Conservation (phyloP, 108 stramenopile genomes). For the Pseudonitzschia pungens region DNA sequence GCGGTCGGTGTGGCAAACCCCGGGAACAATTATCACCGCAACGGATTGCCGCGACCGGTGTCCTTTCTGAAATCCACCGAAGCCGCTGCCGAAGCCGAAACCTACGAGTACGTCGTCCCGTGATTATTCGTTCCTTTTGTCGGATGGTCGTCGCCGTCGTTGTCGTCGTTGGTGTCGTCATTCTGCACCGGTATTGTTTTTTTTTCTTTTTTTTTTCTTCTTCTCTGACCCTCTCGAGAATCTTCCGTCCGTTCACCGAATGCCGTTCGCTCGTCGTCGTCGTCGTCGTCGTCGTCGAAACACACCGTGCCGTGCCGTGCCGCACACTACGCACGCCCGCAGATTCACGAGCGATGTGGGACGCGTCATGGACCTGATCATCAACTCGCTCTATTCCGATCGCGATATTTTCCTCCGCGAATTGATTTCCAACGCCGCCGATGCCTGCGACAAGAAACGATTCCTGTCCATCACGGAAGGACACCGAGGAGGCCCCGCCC, state of each 20-base stretch:
- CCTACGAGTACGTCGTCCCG: slow-evolving; percentile 54
- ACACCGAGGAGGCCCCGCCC: slow-evolving; percentile 37
- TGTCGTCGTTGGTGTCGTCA: neutral
- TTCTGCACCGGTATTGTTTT: neutral
- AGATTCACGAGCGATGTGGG: slow-evolving; percentile 85
- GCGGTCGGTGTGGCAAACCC: neutral
- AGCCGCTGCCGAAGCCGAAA: slow-evolving; percentile 42
- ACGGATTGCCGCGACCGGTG: slow-evolving; percentile 15
- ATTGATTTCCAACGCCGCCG: slow-evolving; percentile 91
- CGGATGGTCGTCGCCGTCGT: neutral
- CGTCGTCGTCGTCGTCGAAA: too few species aligned
- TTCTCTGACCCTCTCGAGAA: neutral
- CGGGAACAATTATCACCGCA: neutral
- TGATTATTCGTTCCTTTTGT: neutral
- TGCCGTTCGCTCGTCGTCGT: too few species aligned
- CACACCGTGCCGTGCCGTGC: too few species aligned
- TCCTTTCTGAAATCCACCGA: slow-evolving; percentile 37
- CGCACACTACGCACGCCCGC: too few species aligned
- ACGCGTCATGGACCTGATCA: slow-evolving; percentile 98
- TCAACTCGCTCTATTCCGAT: slow-evolving; percentile 96
- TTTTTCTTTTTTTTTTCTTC: neutral
- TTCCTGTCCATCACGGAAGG: slow-evolving; percentile 83
- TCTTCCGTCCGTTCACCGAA: neutral
- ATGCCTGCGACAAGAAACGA: slow-evolving; percentile 99
- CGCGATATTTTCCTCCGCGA: slow-evolving; percentile 82